Conservation (phyloP, 2,329 filamentous ascomycete species). For the Aspergillus brasiliensis region DNA sequence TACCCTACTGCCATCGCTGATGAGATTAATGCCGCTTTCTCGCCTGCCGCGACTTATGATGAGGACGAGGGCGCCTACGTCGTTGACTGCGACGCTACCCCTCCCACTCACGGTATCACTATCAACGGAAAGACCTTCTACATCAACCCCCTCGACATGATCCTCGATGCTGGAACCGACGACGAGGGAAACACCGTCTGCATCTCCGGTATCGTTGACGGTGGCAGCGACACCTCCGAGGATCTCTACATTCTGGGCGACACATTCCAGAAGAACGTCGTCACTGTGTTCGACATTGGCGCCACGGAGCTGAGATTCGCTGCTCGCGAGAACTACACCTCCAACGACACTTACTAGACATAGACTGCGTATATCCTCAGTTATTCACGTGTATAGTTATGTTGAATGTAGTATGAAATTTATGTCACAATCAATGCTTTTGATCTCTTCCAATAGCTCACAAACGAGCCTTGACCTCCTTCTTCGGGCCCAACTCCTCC, state of each 20-base stretch:
- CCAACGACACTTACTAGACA: conserved; percentile 4
- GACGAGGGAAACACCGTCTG: conserved; percentile 18
- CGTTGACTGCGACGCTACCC: conserved; percentile 46
- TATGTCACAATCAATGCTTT: too few species aligned
- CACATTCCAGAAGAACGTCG: conserved; percentile 52
- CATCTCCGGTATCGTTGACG: conserved; percentile 20
- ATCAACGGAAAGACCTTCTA: conserved; percentile 39
- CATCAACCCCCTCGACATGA: conserved; percentile 32
- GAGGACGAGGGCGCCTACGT: conserved; percentile 36
- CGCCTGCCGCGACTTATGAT: conserved; percentile 41
- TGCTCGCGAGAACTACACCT: conserved; percentile 2
- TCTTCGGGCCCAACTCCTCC: background rate
- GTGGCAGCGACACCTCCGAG: conserved; percentile 14
- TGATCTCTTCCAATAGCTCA: background rate
- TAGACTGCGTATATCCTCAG: background rate
- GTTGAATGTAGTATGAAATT: background rate
- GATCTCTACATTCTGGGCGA: conserved; percentile 38
- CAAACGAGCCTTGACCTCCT: background rate
- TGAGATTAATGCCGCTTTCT: conserved; percentile 45
- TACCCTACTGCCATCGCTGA: conserved; percentile 35
- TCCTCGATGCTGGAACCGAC: conserved; percentile 24
- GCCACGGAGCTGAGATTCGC: conserved; percentile 42
- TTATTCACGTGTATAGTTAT: background rate
- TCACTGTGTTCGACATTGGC: conserved; percentile 54
- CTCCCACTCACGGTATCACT: conserved; percentile 45